These are phyloP conservation scores for Ganoderma meredithae DNA, from an alignment of 1,284 basidiomycete genomes.

Conservation along the genomic window DNA sequence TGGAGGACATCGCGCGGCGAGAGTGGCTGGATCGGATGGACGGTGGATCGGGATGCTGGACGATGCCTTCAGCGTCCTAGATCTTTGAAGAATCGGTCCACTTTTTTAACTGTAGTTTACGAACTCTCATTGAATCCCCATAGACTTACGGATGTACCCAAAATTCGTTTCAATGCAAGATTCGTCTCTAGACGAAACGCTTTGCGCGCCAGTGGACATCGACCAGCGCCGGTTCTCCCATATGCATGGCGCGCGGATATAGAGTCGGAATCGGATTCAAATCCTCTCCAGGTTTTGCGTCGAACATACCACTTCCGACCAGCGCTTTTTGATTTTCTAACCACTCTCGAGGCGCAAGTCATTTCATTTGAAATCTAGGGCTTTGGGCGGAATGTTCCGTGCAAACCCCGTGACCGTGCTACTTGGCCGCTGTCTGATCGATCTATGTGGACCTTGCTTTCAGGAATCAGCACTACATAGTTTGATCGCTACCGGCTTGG, in stretches of 20 bases:
- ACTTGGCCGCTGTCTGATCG: too few relatives aligned
- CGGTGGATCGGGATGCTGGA: constrained; percentile 10
- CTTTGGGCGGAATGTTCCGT: too few relatives aligned
- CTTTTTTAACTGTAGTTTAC: not conserved
- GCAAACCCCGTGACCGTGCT: too few relatives aligned
- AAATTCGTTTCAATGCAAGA: not conserved
- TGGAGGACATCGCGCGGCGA: not conserved
- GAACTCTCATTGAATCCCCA: not conserved
- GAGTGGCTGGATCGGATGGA: constrained; percentile 10
- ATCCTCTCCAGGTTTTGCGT: not conserved
- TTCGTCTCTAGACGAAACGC: not conserved
- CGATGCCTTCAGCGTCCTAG: not conserved
- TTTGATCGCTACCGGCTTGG: too few relatives aligned
- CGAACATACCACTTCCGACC: too few relatives aligned
- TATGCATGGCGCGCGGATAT: not conserved
- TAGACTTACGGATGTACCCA: not conserved
- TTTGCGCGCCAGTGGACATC: not conserved
- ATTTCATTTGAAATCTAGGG: too few relatives aligned
- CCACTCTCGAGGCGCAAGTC: too few relatives aligned
- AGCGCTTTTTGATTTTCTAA: too few relatives aligned
- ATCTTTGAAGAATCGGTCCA: not conserved
- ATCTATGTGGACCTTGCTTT: too few relatives aligned
- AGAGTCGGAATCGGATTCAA: not conserved
- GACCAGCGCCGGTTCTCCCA: not conserved
- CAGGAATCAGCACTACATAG: too few relatives aligned